A percentile compares a stretch with the other conserved stretches of the same genome.
phyloP scores from a whole-genome alignment of 2,329 filamentous ascomycete genomes.

The Pyrenophora graminea region DNA sequence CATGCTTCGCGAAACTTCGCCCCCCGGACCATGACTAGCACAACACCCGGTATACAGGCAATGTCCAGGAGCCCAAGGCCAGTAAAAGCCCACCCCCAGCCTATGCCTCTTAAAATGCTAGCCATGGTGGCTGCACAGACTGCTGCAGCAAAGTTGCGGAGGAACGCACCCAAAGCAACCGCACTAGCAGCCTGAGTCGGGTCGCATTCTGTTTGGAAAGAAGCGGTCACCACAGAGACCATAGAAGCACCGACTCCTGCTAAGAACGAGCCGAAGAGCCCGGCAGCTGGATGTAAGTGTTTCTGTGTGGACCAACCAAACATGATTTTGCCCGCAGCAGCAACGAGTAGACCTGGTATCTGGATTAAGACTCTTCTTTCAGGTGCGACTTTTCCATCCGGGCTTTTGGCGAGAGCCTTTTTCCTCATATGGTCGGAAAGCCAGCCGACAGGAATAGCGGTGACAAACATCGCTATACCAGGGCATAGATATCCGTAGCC shows the following conservation, averaged over 20 bases:
- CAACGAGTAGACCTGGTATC: conserved; percentile 48
- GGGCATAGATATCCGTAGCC: conserved; percentile 47
- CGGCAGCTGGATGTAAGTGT: conserved; percentile 25
- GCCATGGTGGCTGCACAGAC: conserved; percentile 47
- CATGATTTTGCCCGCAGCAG: conserved; percentile 46
- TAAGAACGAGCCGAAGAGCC: conserved; percentile 30
- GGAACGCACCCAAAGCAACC: conserved; percentile 49
- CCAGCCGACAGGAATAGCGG: conserved; percentile 47
- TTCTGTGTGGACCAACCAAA: conserved; percentile 49
- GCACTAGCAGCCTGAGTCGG: conserved; percentile 48
- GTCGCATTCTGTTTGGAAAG: conserved; percentile 50
- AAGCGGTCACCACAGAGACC: conserved; percentile 50
- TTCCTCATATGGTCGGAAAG: conserved; percentile 47
- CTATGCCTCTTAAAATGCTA: conserved; percentile 41
- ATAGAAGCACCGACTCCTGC: conserved; percentile 47
- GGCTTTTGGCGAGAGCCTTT: conserved; percentile 27
- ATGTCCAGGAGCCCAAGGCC: conserved; percentile 44
- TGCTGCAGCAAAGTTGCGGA: conserved; percentile 49
- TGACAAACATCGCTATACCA: conserved; percentile 39
- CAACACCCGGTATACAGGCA: conserved; percentile 29
- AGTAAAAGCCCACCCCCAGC: conserved; percentile 49
- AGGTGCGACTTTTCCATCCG: conserved; percentile 37
- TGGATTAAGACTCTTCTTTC: conserved; percentile 49
- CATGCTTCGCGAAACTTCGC: conserved; percentile 28
- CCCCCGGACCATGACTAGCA: conserved; percentile 28